Evolutionary conservation across 2,329 filamentous ascomycete species (phyloP).

Genomic region (Fusarium torreyae): DNA sequence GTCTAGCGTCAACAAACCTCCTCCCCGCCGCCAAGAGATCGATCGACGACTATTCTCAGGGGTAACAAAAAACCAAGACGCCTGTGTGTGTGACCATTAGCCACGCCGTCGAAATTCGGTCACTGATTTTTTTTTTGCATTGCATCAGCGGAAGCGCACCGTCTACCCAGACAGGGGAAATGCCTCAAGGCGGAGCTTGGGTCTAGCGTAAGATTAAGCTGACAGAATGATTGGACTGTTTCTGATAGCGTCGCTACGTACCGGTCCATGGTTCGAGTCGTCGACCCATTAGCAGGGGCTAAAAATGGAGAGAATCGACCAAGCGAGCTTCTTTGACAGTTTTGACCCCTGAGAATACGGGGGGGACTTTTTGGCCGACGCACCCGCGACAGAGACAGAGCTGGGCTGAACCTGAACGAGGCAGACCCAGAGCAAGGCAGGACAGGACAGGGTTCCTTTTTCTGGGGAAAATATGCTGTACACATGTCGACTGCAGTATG

Average conservation of each 20-base stretch:
- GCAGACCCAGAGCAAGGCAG: not conserved
- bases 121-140: not conserved
- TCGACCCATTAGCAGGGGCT: not conserved
- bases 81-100: not conserved
- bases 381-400: too few relatives aligned
- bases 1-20: not conserved
- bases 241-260: not conserved
- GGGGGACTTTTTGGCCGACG: not conserved
- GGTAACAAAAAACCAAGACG: constrained; percentile 23
- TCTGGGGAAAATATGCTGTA: constrained; percentile 17
- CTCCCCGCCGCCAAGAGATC: constrained; percentile 32
- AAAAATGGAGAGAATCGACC: constrained; percentile 15
- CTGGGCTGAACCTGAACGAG: not conserved
- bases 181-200: constrained; percentile 9
- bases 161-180: constrained; percentile 7
- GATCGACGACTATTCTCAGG: constrained; percentile 34
- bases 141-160: not conserved
- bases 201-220: constrained; percentile 14
- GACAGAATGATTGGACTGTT: not conserved
- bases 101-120: not conserved
- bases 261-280: not conserved
- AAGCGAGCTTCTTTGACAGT: constrained; percentile 15
- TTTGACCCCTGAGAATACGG: constrained; percentile 1
- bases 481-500: not conserved
- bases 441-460: not conserved